A percentile compares a stretch with the other conserved stretches of the same genome.
These are phyloP conservation scores for Aspergillus hiratsukae DNA, from an alignment of 2,329 filamentous ascomycete genomes.

Conservation along the genomic window DNA sequence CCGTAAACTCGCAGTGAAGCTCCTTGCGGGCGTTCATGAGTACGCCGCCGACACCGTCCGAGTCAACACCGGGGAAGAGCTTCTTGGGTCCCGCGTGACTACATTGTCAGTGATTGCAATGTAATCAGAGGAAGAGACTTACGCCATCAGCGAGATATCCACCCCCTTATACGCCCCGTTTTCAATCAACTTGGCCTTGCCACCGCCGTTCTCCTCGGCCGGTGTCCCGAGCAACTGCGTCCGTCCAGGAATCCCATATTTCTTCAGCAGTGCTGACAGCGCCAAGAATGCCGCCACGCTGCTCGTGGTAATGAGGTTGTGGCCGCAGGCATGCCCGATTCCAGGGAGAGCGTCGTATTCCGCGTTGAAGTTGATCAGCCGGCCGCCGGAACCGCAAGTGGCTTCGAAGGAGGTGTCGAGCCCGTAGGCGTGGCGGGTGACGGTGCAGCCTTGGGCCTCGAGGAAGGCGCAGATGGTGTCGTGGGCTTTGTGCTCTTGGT, in stretches of 20 bases:
- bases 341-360: slow-evolving; percentile 42
- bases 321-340: slow-evolving; percentile 40
- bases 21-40: slow-evolving; percentile 33
- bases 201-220: slow-evolving; percentile 37
- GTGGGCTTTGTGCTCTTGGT: slow-evolving; percentile 50
- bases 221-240: slow-evolving; percentile 37
- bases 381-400: slow-evolving; percentile 38
- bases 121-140: slow-evolving; percentile 11
- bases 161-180: slow-evolving; percentile 40
- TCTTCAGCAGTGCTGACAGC: slow-evolving; percentile 42
- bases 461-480: slow-evolving; percentile 46
- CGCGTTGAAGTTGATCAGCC: slow-evolving; percentile 35
- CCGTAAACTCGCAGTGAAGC: slow-evolving; percentile 41
- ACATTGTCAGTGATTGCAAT: not conserved
- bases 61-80: slow-evolving; percentile 20
- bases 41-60: slow-evolving; percentile 23
- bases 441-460: slow-evolving; percentile 41
- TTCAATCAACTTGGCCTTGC: slow-evolving; percentile 40
- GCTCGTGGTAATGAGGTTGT: slow-evolving; percentile 37
- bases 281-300: slow-evolving; percentile 41
- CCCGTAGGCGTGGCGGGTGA: slow-evolving; percentile 49
- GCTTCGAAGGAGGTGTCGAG: slow-evolving; percentile 51
- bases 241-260: slow-evolving; percentile 36
- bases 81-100: slow-evolving; percentile 24
- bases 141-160: slow-evolving; percentile 44